Evolutionary conservation across 768 basidiomycete genomes (phyloP).

Genomic region (Leccinum rimulosum): DNA sequence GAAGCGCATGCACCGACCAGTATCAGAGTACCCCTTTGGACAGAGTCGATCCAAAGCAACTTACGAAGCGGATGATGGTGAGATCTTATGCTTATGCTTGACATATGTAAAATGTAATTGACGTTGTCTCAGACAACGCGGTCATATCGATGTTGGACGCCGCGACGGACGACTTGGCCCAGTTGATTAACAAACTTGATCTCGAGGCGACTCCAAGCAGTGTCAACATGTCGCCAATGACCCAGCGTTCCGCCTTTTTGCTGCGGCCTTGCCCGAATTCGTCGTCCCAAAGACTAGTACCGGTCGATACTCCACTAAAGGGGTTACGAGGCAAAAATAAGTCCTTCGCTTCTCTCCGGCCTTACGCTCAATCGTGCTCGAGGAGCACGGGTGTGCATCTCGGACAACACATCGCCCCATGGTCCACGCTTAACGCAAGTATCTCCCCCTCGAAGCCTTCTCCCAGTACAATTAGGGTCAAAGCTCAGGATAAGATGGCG

Average conservation of each 20-base stretch:
- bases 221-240: constrained; percentile 45
- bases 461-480: constrained; percentile 16
- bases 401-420: constrained; percentile 63
- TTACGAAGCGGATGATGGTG: constrained; percentile 48
- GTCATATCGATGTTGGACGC: constrained; percentile 72
- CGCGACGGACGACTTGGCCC: constrained; percentile 76
- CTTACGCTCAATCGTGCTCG: constrained; percentile 42
- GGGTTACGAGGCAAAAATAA: constrained; percentile 35
- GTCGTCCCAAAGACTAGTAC: constrained; percentile 30
- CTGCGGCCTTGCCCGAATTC: constrained; percentile 23
- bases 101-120: neutral
- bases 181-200: constrained; percentile 77
- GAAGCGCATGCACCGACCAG: constrained; percentile 51
- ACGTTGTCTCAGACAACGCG: constrained; percentile 36
- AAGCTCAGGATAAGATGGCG: constrained; percentile 28
- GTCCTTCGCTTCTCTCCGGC: constrained; percentile 48
- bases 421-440: constrained; percentile 45
- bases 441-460: constrained; percentile 39
- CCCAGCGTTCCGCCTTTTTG: constrained; percentile 22
- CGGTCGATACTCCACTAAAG: constrained; percentile 38
- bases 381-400: constrained; percentile 28
- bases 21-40: constrained; percentile 62
- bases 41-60: constrained; percentile 48
- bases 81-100: neutral
- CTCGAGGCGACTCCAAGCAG: constrained; percentile 73